Evolutionary conservation across 2,329 filamentous ascomycete genomes (phyloP).

Genomic region (Leptographium radiaticola): DNA sequence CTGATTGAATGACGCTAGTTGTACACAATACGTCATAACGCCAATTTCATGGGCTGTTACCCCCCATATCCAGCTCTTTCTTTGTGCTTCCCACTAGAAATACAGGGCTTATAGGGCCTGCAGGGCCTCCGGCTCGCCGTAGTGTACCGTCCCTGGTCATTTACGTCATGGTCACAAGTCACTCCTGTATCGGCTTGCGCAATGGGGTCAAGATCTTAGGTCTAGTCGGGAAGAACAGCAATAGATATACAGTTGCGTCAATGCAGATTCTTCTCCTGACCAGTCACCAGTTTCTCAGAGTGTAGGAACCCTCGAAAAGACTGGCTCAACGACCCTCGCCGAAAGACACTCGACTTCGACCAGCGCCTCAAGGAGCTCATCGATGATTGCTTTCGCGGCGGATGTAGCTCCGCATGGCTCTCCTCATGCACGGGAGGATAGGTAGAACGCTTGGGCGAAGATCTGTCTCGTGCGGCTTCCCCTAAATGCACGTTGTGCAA

Average conservation of each 20-base stretch:
- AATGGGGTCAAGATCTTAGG: not conserved
- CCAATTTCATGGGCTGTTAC: too few relatives aligned
- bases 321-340: conserved; percentile 24
- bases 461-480: not conserved
- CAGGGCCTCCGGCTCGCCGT: too few relatives aligned
- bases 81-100: too few relatives aligned
- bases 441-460: not conserved
- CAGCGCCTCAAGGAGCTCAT: conserved; percentile 22
- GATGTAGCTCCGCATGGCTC: conserved; percentile 9
- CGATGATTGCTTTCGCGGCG: conserved; percentile 5
- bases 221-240: not conserved
- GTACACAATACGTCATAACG: conserved; percentile 9
- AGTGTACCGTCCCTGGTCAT: too few relatives aligned
- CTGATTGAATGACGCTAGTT: conserved; percentile 4
- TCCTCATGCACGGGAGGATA: conserved; percentile 17
- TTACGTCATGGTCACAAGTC: too few relatives aligned
- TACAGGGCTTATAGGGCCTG: too few relatives aligned
- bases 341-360: conserved; percentile 22
- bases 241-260: not conserved
- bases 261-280: not conserved
- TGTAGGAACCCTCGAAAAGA: conserved; percentile 19
- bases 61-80: not conserved
- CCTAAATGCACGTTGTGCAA: not conserved
- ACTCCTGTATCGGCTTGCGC: too few relatives aligned
- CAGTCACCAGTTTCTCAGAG: not conserved